Percentiles rank a stretch among this genome's conserved stretches.
These are phyloP conservation scores for Colletotrichum aenigma DNA, from an alignment of 2,329 filamentous ascomycete genomes.

Conservation along the genomic window DNA sequence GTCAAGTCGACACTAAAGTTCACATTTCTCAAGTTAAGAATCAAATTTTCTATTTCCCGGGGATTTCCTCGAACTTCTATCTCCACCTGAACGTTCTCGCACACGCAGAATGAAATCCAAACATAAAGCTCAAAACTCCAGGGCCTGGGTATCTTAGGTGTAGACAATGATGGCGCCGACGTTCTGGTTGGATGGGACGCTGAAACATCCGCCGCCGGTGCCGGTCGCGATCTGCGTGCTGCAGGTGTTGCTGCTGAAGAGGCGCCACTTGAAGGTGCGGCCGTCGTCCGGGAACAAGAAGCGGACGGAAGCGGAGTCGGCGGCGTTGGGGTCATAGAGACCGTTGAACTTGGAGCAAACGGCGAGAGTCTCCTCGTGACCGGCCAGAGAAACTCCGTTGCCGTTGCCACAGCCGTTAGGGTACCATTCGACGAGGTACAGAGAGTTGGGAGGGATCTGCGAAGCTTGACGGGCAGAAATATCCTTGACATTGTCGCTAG, in stretches of 20 bases:
- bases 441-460: background rate
- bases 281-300: background rate
- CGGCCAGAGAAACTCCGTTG: background rate
- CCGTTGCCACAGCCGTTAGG: background rate
- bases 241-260: background rate
- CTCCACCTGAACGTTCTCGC: too few relatives aligned
- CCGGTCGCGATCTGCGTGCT: background rate
- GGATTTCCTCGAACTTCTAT: too few relatives aligned
- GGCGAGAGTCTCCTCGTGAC: background rate
- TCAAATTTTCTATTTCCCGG: too few relatives aligned
- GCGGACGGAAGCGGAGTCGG: background rate
- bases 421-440: background rate
- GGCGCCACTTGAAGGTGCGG: background rate
- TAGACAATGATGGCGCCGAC: background rate
- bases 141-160: background rate
- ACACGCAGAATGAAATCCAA: background rate
- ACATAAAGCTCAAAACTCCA: background rate
- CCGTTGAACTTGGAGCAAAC: constrained; percentile 5
- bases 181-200: background rate
- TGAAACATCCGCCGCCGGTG: background rate
- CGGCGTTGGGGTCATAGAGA: background rate
- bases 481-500: background rate
- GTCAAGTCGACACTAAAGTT: too few relatives aligned
- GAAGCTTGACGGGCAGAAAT: background rate
- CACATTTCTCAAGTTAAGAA: too few relatives aligned